Base-by-base conservation (phyloP, 2,329 filamentous ascomycete genomes). In the Xylaria sp. region DNA sequence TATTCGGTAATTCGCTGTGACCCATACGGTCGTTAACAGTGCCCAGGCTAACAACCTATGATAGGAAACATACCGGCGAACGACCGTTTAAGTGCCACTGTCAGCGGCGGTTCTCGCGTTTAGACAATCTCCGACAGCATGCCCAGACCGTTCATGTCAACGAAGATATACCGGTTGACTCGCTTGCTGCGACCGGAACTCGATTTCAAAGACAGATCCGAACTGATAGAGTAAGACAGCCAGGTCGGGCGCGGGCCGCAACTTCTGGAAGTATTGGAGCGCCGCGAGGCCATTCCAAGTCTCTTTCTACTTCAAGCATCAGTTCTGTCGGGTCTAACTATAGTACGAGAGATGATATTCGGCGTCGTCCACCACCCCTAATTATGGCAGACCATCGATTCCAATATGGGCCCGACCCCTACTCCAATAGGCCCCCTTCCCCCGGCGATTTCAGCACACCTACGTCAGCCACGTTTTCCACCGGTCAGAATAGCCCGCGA, bases 141-240 rank as follows among this genome's bases (percentile, higher is more conserved):
- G 96, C 96, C 50, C 94, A 97, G 79, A 98, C 96, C 0, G 96
- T 99, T 0, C 96, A 99, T 78, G 92, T 97, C 65, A 97, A 98
- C 78, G 96, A 98, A 78, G 94, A 97, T 64, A 99, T 99, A 38
- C 96, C 96, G 3, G 89, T 90, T 45, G 94, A 97, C 78, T 98
- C 96, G 1, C 86, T 98, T 22, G 96, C 96, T 17, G 96, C 95
- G 3, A 96, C 93, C 1, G 94, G 94, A 27, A 97, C 94, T 9
- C 87, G 95, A 44, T 97, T 97, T 74, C 95, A 97, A 75, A 87
- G 95, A 68, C 94, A 97, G 79, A 93, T 97, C 66, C 88, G 95
- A 60, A 96, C 93, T 0, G 94, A 97, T 71, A 86, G 93, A 66
- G 91, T 95, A 38, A 87, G 93, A 61, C 91, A 92, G 56, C 87